A percentile compares a stretch with the other conserved stretches of the same genome.
These are phyloP conservation scores for Populus tremula DNA, from an alignment of 345 rosid genomes.

Conservation along the genomic window DNA sequence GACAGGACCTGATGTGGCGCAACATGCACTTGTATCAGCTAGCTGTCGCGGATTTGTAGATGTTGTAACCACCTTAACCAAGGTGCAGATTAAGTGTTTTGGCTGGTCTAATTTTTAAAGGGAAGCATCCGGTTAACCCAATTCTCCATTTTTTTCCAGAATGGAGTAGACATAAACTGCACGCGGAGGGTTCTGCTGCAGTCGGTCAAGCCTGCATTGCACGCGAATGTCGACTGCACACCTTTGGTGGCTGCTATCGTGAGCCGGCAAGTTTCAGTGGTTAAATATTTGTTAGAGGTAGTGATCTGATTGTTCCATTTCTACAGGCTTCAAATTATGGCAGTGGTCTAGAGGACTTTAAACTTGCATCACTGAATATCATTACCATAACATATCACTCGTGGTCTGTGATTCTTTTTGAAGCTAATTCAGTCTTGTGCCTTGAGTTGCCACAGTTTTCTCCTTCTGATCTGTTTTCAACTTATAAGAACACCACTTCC, in stretches of 20 bases:
- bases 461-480: not conserved
- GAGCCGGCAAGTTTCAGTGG: conserved; percentile 31
- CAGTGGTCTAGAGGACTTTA: not conserved
- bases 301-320: not conserved
- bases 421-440: not conserved
- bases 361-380: not conserved
- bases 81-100: conserved; percentile 16
- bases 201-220: conserved; percentile 33
- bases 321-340: not conserved
- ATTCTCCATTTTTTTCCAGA: conserved; percentile 8
- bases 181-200: conserved; percentile 14
- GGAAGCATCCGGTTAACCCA: not conserved
- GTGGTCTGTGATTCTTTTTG: not conserved
- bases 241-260: conserved; percentile 38
- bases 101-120: not conserved
- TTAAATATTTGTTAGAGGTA: conserved; percentile 36
- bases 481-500: not conserved
- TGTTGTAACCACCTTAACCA: conserved; percentile 22
- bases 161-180: conserved; percentile 32
- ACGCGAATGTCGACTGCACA: conserved; percentile 36
- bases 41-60: conserved; percentile 35
- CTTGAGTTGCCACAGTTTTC: not conserved
- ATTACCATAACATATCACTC: not conserved
- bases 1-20: conserved; percentile 31
- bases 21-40: conserved; percentile 33